These are phyloP conservation scores for Oldenlandia corymbosa DNA, from an alignment of 257 asterid genomes.

Conservation along the genomic window DNA sequence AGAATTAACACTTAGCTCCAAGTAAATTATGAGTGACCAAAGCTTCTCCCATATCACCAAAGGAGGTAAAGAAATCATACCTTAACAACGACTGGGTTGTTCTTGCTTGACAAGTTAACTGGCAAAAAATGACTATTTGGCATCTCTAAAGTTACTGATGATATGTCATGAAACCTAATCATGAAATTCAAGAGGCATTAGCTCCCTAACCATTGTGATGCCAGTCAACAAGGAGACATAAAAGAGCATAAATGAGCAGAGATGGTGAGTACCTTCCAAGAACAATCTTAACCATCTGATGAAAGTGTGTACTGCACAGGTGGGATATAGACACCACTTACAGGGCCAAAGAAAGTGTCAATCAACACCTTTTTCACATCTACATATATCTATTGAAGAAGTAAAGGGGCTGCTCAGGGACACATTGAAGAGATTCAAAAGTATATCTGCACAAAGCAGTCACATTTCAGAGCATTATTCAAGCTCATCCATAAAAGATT, in stretches of 20 bases:
- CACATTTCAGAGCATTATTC: constrained; percentile 4
- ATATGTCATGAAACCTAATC: constrained; percentile 76
- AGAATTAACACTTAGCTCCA: not conserved
- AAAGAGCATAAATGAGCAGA: not conserved
- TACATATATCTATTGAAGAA: constrained; percentile 52
- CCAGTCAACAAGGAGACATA: too few relatives aligned
- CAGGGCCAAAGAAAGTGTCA: constrained; percentile 71
- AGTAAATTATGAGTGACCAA: not conserved
- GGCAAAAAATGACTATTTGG: constrained; percentile 95
- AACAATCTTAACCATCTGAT: constrained; percentile 74
- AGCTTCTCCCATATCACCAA: not conserved
- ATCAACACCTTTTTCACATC: constrained; percentile 65
- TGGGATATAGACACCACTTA: constrained; percentile 85
- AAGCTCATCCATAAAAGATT: not conserved
- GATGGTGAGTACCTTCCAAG: constrained; percentile 66
- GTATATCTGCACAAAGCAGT: constrained; percentile 51
- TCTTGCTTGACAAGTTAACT: constrained; percentile 80
- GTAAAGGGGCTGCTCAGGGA: constrained; percentile 51
- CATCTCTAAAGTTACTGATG: constrained; percentile 66
- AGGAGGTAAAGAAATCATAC: constrained; percentile 29
- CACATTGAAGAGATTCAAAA: constrained; percentile 49
- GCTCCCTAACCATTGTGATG: not conserved
- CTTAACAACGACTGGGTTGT: constrained; percentile 66
- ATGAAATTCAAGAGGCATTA: constrained; percentile 11
- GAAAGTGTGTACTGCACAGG: constrained; percentile 92